Percentiles rank a stretch among this genome's conserved stretches.
Evolutionary conservation across 2,329 filamentous ascomycete genomes (phyloP).

Genomic region (Cordyceps farinosa): DNA sequence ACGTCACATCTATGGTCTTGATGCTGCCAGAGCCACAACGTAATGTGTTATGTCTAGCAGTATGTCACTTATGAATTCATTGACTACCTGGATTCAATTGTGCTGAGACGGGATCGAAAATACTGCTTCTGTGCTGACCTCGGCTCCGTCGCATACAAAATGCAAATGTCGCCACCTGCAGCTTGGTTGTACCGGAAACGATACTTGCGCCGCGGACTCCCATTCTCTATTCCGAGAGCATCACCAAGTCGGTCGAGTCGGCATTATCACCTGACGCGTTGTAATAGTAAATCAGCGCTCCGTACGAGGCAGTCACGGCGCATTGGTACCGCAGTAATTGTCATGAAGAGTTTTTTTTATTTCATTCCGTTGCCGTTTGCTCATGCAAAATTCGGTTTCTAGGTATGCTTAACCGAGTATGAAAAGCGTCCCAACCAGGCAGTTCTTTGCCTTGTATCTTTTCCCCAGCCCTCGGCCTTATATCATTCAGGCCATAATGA

Average conservation of each 20-base stretch:
- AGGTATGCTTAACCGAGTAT: constrained; percentile 38
- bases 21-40: not conserved
- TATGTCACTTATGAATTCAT: too few species aligned
- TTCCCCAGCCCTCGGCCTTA: constrained; percentile 34
- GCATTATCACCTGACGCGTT: too few species aligned
- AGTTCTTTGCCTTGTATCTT: constrained; percentile 33
- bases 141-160: too few species aligned
- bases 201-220: too few species aligned
- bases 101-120: too few species aligned
- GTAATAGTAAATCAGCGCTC: not conserved
- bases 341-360: constrained; percentile 23
- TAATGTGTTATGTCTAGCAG: not conserved
- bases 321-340: not conserved
- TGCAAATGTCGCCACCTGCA: too few species aligned
- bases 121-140: too few species aligned
- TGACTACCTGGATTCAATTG: too few species aligned
- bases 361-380: constrained; percentile 39
- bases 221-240: too few species aligned
- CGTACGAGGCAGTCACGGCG: not conserved
- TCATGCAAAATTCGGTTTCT: constrained; percentile 35
- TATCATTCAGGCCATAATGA: constrained; percentile 36
- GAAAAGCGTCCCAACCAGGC: constrained; percentile 39
- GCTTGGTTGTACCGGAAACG: too few species aligned
- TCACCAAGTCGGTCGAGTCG: too few species aligned
- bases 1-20: not conserved